Base-by-base conservation (phyloP, 495 filamentous ascomycete genomes). In the Trichoderma parareesei region DNA sequence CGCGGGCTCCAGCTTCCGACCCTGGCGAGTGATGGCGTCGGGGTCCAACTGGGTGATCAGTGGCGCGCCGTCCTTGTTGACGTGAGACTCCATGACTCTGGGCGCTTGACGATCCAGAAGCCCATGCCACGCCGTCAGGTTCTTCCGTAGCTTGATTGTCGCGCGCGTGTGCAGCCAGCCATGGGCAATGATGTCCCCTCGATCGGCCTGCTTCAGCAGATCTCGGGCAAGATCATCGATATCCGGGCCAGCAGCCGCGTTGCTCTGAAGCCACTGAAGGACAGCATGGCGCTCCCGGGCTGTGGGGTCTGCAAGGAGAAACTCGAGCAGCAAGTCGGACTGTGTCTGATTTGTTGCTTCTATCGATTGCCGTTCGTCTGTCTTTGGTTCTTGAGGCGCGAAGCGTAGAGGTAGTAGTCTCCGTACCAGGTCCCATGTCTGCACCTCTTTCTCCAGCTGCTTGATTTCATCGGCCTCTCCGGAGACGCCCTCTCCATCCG, bases 21-120 rank as follows among this genome's bases (percentile, higher is more conserved):
- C 80, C 75, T 98, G 92, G 61, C 94, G 85, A 44, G 85, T 86
- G 14, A 87, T 79, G 6, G 93, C 90, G 81, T 99, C 94, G 5
- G 95, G 95, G 67, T 99, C 94, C 35, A 99, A 79, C 70, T 96
- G 90, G n/a, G 91, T 95, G 55, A 97, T 82, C 4, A 97, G 70
- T 5, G 84, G 71, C 3, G 53, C 64, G 2, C 42, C 72, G 43
- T 85, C 82, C 46, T 86, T 85, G 38, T 86, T 84, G 4, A 82
- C 72, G 63, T 86, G 80, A 41, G 82, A 80, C 64, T 81, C 79
- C 44, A 83, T 78, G 37, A 87, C 79, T 57, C 78, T 81, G 44
- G 83, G 76, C 55, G 77, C 75, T 65, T 82, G 78, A 7, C 84
- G 87, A 62, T 88, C 87, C 61, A 88, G 77, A 40, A 82, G 79